phyloP scores from a whole-genome alignment of 768 basidiomycete genomes.

The Hirschioporus abietinus region DNA sequence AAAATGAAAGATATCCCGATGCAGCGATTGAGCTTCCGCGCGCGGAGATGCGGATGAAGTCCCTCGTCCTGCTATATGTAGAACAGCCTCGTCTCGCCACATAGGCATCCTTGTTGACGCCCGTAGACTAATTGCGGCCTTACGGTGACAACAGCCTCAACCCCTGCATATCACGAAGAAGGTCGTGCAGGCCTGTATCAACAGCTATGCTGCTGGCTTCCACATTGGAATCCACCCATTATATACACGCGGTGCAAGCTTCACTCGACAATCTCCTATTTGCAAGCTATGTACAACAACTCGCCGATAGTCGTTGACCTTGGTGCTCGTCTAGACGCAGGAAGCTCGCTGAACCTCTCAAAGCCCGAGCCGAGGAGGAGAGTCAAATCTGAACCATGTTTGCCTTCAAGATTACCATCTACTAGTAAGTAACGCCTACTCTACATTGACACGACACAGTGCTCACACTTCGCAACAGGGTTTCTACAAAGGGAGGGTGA shows the following conservation, averaged over 20 bases:
- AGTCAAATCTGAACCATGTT: constrained; percentile 46
- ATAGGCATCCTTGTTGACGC: not conserved
- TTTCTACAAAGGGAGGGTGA: constrained; percentile 72
- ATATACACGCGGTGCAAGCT: not conserved
- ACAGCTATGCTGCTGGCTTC: not conserved
- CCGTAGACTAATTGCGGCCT: not conserved
- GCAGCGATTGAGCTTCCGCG: not conserved
- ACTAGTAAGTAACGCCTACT: constrained; percentile 36
- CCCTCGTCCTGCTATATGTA: not conserved
- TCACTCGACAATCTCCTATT: not conserved
- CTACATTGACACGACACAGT: constrained; percentile 8
- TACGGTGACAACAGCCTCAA: not conserved
- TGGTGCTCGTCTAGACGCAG: not conserved
- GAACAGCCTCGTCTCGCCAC: not conserved
- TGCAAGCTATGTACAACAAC: constrained; percentile 47
- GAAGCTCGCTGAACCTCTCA: not conserved
- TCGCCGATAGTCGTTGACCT: constrained; percentile 13
- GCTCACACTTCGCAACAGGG: constrained; percentile 36
- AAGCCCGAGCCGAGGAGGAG: constrained; percentile 32
- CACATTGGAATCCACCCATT: not conserved
- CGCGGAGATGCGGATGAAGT: not conserved
- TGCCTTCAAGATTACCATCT: constrained; percentile 67
- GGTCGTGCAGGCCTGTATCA: not conserved
- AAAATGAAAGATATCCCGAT: no score
- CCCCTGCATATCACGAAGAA: constrained; percentile 1